Percentiles rank a stretch among this genome's conserved stretches.
Conservation (phyloP, 345 rosid genomes). For the Laguncularia racemosa region DNA sequence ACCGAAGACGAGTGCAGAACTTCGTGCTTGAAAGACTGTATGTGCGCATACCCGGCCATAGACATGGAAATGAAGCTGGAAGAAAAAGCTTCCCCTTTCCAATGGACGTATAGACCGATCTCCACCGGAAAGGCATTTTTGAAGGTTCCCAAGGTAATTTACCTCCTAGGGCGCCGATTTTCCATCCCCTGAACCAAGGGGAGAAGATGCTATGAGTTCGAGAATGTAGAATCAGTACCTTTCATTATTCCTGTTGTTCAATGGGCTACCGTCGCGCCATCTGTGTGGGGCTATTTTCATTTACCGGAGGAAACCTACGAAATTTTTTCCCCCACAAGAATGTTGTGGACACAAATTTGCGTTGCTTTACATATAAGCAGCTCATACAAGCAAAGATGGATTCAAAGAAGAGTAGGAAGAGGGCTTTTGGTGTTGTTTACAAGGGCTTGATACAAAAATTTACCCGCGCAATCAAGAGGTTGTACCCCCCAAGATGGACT, state of each 20-base stretch:
- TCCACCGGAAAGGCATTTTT: conserved; percentile 5
- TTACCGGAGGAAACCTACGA: background rate
- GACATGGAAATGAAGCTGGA: conserved; percentile 5
- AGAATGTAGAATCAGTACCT: conserved; percentile 3
- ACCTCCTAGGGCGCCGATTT: background rate
- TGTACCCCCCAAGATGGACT: conserved; percentile 8
- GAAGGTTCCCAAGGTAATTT: conserved; percentile 11
- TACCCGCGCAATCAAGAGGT: conserved; percentile 29
- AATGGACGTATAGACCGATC: conserved; percentile 16
- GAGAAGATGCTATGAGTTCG: background rate
- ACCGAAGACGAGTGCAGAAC: conserved; percentile 18
- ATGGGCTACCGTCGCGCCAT: conserved; percentile 5
- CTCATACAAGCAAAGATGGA: conserved; percentile 19
- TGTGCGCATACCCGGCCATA: conserved; percentile 18
- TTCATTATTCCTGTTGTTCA: conserved; percentile 22
- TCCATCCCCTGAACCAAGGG: background rate
- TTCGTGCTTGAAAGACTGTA: conserved; percentile 33
- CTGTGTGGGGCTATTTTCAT: conserved; percentile 11
- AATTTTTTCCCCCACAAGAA: conserved; percentile 1
- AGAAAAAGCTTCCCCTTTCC: conserved; percentile 29
- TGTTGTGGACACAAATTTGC: conserved; percentile 9
- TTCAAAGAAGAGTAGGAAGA: conserved; percentile 31
- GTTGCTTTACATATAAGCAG: conserved; percentile 23
- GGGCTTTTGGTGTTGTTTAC: conserved; percentile 35
- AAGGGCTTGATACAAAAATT: conserved; percentile 17